Conservation (phyloP, 768 basidiomycete genomes). For the Mycena kentingensis region DNA sequence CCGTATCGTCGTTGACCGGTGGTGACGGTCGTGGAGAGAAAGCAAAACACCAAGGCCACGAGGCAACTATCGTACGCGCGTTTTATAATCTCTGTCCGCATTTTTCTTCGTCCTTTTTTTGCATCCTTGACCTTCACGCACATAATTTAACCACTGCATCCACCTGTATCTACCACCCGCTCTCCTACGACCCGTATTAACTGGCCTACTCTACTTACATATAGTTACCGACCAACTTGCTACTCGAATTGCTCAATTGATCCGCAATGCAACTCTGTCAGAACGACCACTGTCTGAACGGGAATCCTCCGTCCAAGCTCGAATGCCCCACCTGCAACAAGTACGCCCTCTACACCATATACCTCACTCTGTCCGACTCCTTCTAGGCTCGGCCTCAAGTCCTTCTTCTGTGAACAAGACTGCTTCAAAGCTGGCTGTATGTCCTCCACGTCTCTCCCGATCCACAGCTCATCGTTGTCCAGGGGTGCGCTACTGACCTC, state of each 20-base stretch:
- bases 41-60: constrained; percentile 24
- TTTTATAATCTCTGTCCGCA: constrained; percentile 31
- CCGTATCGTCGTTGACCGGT: constrained; percentile 38
- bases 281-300: constrained; percentile 70
- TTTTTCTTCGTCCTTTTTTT: constrained; percentile 25
- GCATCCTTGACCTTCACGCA: constrained; percentile 25
- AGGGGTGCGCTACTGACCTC: constrained; percentile 37
- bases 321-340: constrained; percentile 96
- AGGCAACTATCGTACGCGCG: constrained; percentile 26
- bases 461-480: constrained; percentile 17
- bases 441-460: constrained; percentile 34
- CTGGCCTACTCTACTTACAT: constrained; percentile 16
- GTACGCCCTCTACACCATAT: constrained; percentile 45
- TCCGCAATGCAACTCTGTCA: too few species aligned
- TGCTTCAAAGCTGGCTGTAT: constrained; percentile 95
- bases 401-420: constrained; percentile 92
- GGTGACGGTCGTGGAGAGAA: constrained; percentile 15
- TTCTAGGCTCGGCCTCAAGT: constrained; percentile 73
- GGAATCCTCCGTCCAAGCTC: constrained; percentile 80
- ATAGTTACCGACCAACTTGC: constrained; percentile 18
- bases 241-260: too few species aligned
- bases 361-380: constrained; percentile 17
- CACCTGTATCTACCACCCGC: constrained; percentile 15
- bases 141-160: constrained; percentile 26
- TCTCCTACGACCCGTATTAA: constrained; percentile 25